These are phyloP conservation scores for Apiospora sp. DNA, from an alignment of 2,329 filamentous ascomycete species.

Conservation along the genomic window DNA sequence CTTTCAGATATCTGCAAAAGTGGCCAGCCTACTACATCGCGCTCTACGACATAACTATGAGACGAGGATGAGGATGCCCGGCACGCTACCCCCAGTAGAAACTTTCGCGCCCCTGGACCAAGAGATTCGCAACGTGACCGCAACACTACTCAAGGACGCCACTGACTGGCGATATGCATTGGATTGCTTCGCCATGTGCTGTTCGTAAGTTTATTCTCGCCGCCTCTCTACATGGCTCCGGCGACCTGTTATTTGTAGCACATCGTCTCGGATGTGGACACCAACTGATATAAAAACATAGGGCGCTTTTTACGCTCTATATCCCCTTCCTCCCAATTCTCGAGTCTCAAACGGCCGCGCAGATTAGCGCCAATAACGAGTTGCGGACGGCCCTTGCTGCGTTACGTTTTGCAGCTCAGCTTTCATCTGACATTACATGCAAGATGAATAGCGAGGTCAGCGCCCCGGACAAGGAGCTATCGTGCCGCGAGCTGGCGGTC, in stretches of 20 bases:
- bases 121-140: slow-evolving; percentile 40
- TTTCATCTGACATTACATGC: slow-evolving; percentile 45
- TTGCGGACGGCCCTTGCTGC: slow-evolving; percentile 39
- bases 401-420: slow-evolving; percentile 43
- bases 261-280: background rate
- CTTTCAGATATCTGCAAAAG: slow-evolving; percentile 44
- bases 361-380: slow-evolving; percentile 33
- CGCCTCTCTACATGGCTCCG: background rate
- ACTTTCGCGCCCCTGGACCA: slow-evolving; percentile 39
- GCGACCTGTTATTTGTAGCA: background rate
- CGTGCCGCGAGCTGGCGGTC: slow-evolving; percentile 37
- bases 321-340: slow-evolving; percentile 42
- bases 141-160: slow-evolving; percentile 37
- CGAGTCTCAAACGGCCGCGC: slow-evolving; percentile 32
- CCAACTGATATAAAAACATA: background rate
- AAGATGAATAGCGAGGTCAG: slow-evolving; percentile 40
- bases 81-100: slow-evolving; percentile 36
- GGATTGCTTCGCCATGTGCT: slow-evolving; percentile 44
- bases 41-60: slow-evolving; percentile 37
- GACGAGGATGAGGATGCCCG: slow-evolving; percentile 36
- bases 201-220: slow-evolving; percentile 35
- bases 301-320: slow-evolving; percentile 43
- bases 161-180: slow-evolving; percentile 42
- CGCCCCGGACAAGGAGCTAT: slow-evolving; percentile 18
- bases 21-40: slow-evolving; percentile 41